Conservation (phyloP, 495 filamentous ascomycete species). For the Astrothelium subdiscretum region DNA sequence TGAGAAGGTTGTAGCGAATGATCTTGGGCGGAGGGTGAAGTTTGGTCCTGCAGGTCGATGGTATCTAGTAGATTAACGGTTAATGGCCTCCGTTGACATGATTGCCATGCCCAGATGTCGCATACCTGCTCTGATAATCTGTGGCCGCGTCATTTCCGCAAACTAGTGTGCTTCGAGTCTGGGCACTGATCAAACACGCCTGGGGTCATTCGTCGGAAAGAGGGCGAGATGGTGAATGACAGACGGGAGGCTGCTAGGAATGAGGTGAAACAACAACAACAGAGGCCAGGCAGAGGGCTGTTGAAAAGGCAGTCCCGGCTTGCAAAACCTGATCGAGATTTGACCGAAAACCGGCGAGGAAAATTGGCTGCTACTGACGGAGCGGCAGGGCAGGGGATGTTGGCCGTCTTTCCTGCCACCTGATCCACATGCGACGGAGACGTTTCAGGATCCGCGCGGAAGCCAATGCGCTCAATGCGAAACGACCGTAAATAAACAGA, state of each 20-base stretch:
- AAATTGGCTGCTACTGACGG: not conserved
- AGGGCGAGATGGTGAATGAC: not conserved
- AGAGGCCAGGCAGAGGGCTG: not conserved
- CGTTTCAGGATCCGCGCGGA: not conserved
- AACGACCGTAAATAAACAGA: not conserved
- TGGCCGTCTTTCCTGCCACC: not conserved
- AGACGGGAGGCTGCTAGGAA: not conserved
- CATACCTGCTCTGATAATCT: conserved; percentile 9
- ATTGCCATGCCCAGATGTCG: not conserved
- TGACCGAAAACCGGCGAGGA: not conserved
- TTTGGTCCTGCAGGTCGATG: conserved; percentile 81
- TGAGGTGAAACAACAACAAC: not conserved
- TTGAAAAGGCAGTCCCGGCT: not conserved
- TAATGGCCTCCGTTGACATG: not conserved
- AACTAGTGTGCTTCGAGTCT: not conserved
- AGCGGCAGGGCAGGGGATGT: not conserved
- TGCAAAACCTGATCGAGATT: no score
- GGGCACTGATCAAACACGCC: not conserved
- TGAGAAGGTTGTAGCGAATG: conserved; percentile 47
- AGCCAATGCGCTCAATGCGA: not conserved
- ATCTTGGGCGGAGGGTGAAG: conserved; percentile 72
- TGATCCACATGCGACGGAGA: not conserved
- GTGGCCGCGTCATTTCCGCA: conserved; percentile 8
- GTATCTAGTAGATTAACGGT: conserved; percentile 49
- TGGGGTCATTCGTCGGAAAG: not conserved